Percentiles rank a stretch among this genome's conserved stretches.
These are phyloP conservation scores for Rhododendron ovatum DNA, from an alignment of 148 eudicot genomes.

Conservation along the genomic window DNA sequence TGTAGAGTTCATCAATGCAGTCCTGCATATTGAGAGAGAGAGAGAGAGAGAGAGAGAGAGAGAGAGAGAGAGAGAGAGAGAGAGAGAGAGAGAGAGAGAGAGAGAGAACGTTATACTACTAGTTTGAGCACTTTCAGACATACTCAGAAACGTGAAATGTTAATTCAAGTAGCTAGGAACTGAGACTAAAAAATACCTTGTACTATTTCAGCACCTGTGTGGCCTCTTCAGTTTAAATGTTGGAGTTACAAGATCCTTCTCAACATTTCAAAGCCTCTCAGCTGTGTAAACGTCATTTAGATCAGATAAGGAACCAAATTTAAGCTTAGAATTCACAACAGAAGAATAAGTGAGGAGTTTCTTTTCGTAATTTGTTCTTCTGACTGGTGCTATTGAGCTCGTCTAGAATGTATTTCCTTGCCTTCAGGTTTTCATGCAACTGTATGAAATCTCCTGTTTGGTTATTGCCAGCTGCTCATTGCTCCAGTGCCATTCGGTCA, in stretches of 20 bases:
- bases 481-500: conserved; percentile 66
- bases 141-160: neutral
- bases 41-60: neutral
- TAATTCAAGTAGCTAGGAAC: neutral
- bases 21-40: conserved; percentile 38
- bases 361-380: conserved; percentile 43
- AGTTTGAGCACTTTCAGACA: neutral
- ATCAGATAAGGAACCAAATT: conserved; percentile 2
- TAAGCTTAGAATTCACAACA: neutral
- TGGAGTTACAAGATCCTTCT: conserved; percentile 79
- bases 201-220: conserved; percentile 80
- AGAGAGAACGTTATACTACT: no score
- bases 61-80: no score
- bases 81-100: neutral
- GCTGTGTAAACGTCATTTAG: conserved; percentile 32
- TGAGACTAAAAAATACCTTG: conserved; percentile 39
- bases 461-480: conserved; percentile 65
- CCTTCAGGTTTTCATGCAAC: conserved; percentile 54
- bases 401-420: conserved; percentile 61
- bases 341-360: neutral
- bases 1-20: conserved; percentile 54
- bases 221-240: conserved; percentile 93
- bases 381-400: conserved; percentile 73
- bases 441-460: conserved; percentile 44
- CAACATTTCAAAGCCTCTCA: conserved; percentile 87